These are phyloP conservation scores for Paramecium tetraurelia DNA, from an alignment of 73 alveolate species.

Conservation along the genomic window DNA sequence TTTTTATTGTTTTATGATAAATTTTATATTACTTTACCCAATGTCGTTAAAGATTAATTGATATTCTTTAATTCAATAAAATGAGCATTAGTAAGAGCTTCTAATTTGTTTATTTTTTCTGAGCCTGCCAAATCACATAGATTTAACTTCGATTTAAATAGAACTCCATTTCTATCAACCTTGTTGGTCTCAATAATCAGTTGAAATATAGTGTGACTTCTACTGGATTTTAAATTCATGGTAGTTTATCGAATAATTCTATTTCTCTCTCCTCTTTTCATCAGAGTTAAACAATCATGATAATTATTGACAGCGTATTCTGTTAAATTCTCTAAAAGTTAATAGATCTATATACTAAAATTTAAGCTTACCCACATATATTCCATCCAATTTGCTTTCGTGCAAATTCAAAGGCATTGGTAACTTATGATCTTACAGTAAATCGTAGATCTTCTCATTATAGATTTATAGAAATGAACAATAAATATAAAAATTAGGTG, in stretches of 20 bases:
- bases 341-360: background rate
- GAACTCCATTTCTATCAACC: slow-evolving; percentile 66
- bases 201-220: slow-evolving; percentile 80
- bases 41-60: slow-evolving; percentile 80
- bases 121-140: slow-evolving; percentile 93
- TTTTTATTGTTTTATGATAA: slow-evolving; percentile 56
- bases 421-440: slow-evolving; percentile 36
- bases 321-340: slow-evolving; percentile 63
- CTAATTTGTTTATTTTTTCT: slow-evolving; percentile 85
- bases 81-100: slow-evolving; percentile 72
- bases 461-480: slow-evolving; percentile 52
- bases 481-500: slow-evolving; percentile 32
- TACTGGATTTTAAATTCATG: slow-evolving; percentile 69
- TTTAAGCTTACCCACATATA: slow-evolving; percentile 47
- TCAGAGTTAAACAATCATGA: slow-evolving; percentile 70
- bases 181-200: slow-evolving; percentile 70
- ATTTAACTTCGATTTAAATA: slow-evolving; percentile 71
- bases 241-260: slow-evolving; percentile 76
- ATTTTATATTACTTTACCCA: slow-evolving; percentile 74
- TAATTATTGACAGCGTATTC: slow-evolving; percentile 75
- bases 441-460: slow-evolving; percentile 58
- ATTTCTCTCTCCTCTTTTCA: slow-evolving; percentile 79
- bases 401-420: slow-evolving; percentile 16
- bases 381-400: slow-evolving; percentile 61
- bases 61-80: slow-evolving; percentile 81